These are phyloP conservation scores for Cyphellophora attinorum DNA, from an alignment of 2,329 filamentous ascomycete species.

Conservation along the genomic window DNA sequence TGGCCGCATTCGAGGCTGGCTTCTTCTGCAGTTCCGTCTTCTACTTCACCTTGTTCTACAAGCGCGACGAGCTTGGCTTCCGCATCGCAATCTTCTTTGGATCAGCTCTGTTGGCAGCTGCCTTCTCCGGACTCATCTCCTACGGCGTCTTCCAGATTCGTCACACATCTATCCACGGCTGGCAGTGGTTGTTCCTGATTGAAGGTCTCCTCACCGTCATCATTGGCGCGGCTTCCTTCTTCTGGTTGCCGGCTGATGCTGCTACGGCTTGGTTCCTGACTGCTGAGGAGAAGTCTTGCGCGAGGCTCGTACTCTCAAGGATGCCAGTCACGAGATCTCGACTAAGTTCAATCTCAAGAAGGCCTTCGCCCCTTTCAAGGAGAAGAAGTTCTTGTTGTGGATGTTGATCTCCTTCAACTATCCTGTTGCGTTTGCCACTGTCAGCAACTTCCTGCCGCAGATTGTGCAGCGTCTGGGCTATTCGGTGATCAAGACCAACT, in stretches of 20 bases:
- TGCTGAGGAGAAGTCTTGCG: constrained; percentile 28
- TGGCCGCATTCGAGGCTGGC: constrained; percentile 41
- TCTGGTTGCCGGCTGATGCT: constrained; percentile 36
- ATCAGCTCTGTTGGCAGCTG: constrained; percentile 30
- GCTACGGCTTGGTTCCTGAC: constrained; percentile 32
- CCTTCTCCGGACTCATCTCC: constrained; percentile 31
- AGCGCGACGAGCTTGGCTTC: constrained; percentile 29
- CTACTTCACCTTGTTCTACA: constrained; percentile 39
- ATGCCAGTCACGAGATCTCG: constrained; percentile 32
- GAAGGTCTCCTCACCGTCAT: constrained; percentile 40
- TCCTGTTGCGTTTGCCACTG: constrained; percentile 36
- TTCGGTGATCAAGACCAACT: constrained; percentile 17
- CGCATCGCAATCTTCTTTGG: constrained; percentile 37
- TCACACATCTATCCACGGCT: constrained; percentile 17
- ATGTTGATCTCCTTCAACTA: constrained; percentile 31
- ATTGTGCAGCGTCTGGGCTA: constrained; percentile 9
- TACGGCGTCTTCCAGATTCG: constrained; percentile 26
- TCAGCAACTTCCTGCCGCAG: constrained; percentile 27
- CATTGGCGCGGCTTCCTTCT: constrained; percentile 39
- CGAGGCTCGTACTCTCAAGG: constrained; percentile 33
- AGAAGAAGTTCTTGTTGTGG: constrained; percentile 34
- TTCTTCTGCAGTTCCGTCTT: constrained; percentile 48
- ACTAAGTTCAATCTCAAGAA: constrained; percentile 30
- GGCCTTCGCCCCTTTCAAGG: constrained; percentile 34
- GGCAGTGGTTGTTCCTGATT: constrained; percentile 39